Evolutionary conservation across 2,329 filamentous ascomycete genomes (phyloP), one percentile per base, ranked within the genome.

Genomic region (Fusarium scirpi): DNA sequence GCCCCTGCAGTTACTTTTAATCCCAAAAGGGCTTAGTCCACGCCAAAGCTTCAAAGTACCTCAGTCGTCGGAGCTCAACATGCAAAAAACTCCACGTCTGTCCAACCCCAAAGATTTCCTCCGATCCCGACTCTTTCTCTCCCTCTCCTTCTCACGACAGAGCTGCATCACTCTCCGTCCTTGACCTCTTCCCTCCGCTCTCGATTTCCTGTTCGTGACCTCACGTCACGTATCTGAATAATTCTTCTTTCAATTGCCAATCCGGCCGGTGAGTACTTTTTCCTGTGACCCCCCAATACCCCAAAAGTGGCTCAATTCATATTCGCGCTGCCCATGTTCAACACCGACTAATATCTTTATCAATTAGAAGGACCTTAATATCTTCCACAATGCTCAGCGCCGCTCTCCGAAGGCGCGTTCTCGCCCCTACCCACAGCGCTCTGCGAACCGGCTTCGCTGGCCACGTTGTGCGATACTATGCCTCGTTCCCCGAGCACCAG

Each of bases 401-500:
- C 75, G 86, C 87, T 74, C 83, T 90, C 77, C 85, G 89, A 83
- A 87, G 88, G 86, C 87, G 87, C 78, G 84, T 83, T 78, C 84
- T 90, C 78, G 83, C 80, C 72, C 80, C 80, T 73, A 81, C 86
- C 74, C 83, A 85, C 71, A 81, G 82, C 74, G 79, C 84, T 76
- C 81, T 87, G 77, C 83, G 86, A 78, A 82, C 82, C 71, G 84
- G 84, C 74, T 82, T 86, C 75, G 79, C 84, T 58, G 84, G 85
- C 71, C 85, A 85, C 76, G 83, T 90, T 69, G 84, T 88, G 82
- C 85, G 89, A 84, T 88, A 84, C 82, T 89, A 87, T 85, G 96
- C 87, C 75, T 97, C 95, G 52, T 98, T 93, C 86, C 97, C 96
- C 74, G 90, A 94, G 75, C 96, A 99, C 85, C 95, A 92, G 75